Evolutionary conservation across 345 rosid species (phyloP).

Genomic region (Rhizophora apiculata): DNA sequence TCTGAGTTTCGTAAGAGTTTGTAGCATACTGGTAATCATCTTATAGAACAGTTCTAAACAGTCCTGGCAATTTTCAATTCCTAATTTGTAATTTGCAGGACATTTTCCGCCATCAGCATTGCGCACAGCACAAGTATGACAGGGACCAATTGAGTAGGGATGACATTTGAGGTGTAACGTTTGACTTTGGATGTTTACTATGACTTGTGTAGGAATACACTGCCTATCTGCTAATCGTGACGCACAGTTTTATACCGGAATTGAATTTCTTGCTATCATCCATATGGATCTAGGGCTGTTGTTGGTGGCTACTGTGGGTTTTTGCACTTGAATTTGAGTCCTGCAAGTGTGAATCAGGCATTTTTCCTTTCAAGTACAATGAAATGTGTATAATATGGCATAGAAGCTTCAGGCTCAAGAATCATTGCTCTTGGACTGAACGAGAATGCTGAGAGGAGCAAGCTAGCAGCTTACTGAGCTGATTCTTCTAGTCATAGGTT

Average conservation of each 20-base stretch:
- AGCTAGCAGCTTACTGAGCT: not conserved
- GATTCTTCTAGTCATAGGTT: not conserved
- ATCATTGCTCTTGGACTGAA: not conserved
- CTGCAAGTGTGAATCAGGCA: not conserved
- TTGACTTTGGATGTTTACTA: slow-evolving; percentile 5
- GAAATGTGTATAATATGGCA: not conserved
- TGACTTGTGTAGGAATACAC: slow-evolving; percentile 4
- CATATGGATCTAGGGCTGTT: too few relatives aligned
- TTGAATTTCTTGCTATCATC: too few relatives aligned
- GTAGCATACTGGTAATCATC: not conserved
- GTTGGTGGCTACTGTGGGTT: too few relatives aligned
- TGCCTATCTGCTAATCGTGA: slow-evolving; percentile 15
- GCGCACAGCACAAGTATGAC: slow-evolving; percentile 16
- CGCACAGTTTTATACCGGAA: not conserved
- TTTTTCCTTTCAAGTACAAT: not conserved
- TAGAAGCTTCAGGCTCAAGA: not conserved
- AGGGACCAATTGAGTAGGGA: slow-evolving; percentile 6
- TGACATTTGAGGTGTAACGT: slow-evolving; percentile 18
- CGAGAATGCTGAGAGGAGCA: not conserved
- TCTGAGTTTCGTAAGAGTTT: not conserved
- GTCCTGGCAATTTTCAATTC: slow-evolving; percentile 20
- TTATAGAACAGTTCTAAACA: slow-evolving; percentile 7
- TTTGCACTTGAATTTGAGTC: too few relatives aligned
- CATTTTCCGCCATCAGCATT: slow-evolving; percentile 13
- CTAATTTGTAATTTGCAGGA: slow-evolving; percentile 37